A percentile compares a stretch with the other conserved stretches of the same genome.
Evolutionary conservation across 129 eudicot species (phyloP).

Genomic region (Lactuca sativa): DNA sequence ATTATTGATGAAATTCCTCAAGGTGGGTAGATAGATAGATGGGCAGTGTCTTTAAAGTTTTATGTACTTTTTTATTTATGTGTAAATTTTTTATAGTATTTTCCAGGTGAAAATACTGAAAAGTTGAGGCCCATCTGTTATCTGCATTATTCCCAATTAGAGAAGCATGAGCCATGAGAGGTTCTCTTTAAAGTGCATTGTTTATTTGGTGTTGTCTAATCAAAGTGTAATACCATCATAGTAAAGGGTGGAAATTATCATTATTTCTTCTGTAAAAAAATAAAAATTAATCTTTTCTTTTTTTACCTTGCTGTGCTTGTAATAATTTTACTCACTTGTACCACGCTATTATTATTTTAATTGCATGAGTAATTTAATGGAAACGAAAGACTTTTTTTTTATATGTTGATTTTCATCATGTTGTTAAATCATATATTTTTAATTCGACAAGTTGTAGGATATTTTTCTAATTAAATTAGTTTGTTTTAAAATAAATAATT

Average conservation of each 20-base stretch:
- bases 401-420: neutral
- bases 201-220: conserved; percentile 40
- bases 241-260: conserved; percentile 32
- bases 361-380: neutral
- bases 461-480: neutral
- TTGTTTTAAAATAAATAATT: neutral
- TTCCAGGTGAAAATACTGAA: conserved; percentile 44
- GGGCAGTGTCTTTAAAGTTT: conserved; percentile 30
- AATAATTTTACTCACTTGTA: neutral
- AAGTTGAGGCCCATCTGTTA: conserved; percentile 32
- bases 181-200: conserved; percentile 39
- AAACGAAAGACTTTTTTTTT: neutral
- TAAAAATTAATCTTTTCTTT: conserved; percentile 14
- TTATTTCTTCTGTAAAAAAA: conserved; percentile 26
- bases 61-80: conserved; percentile 22
- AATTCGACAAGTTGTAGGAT: neutral
- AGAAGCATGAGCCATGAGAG: conserved; percentile 44
- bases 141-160: conserved; percentile 45
- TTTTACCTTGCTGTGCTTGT: conserved; percentile 24
- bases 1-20: conserved; percentile 31
- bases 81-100: conserved; percentile 21
- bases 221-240: conserved; percentile 23
- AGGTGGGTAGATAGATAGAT: conserved; percentile 27
- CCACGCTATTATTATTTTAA: neutral
- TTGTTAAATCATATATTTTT: neutral